Evolutionary conservation across 2,329 filamentous ascomycete species (phyloP), one percentile per base, ranked within the genome.

Genomic region (Hypoxylon sp.): DNA sequence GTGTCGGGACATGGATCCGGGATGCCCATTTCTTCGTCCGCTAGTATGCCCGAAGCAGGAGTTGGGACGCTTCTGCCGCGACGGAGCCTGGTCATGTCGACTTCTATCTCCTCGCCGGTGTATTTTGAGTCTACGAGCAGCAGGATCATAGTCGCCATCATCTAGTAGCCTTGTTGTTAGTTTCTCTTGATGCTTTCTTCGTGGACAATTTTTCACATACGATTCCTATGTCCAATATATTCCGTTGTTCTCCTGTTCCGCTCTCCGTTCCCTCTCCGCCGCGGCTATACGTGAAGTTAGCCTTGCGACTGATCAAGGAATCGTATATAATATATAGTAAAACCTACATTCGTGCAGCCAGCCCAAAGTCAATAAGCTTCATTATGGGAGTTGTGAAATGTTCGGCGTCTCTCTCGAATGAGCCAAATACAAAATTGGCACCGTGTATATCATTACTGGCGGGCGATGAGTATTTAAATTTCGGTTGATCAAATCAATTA

Each of bases 61-160:
- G 48, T 43, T 15, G 54, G 13, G 2, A 62, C 26, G 15, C n/a
- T 17, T 10, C 8, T n/a, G 17, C 13, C 1, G 1, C 24, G 7
- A 15, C 50, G 34, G 7, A 62, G 37, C 7, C 13, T 8, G 10
- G 15, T 54, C 24, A 62, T 10, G 44, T 62, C 44, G 2, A 58
- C 28, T 37, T 58, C 54, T n/a, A 62, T 58, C 34, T 62, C 59
- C 15, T 50, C 50, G 10, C 56, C 48, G 6, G 46, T 47, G 26
- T 61, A 64, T 19, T 56, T 59, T n/a, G 19, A 28, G 8, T 64
- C 46, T 6, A 41, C 57, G n/a, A 37, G 8, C 4, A 64, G 30
- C 34, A 13, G 24, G 11, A 64, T 55, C 2, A 64, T 10, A n/a
- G 34, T 28, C 20, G 62, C 62, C 62, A 64, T 64, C 52, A 64